Evolutionary conservation across 768 basidiomycete species (phyloP).

Genomic region (Podaxis sp.): DNA sequence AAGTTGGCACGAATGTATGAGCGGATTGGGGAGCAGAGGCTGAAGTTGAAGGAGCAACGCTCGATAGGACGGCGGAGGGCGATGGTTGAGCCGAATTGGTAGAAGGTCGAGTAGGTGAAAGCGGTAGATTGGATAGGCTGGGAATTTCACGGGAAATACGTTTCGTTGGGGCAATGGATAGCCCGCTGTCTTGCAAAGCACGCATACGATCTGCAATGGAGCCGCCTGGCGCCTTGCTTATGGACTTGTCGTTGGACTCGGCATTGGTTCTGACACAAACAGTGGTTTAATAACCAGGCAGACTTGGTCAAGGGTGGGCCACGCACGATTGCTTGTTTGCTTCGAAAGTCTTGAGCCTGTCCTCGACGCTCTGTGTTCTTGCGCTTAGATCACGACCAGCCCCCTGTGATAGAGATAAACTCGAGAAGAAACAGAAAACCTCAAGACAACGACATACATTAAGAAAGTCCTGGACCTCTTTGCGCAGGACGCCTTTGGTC

Average conservation of each 20-base stretch:
- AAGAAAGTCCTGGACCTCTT: conserved; percentile 65
- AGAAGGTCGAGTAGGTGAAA: conserved; percentile 37
- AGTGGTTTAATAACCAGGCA: conserved; percentile 10
- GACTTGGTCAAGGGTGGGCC: not conserved
- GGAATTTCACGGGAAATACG: conserved; percentile 56
- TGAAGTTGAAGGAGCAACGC: conserved; percentile 32
- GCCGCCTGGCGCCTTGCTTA: conserved; percentile 46
- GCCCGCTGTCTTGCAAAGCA: conserved; percentile 70
- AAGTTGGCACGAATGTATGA: conserved; percentile 70
- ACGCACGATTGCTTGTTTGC: conserved; percentile 34
- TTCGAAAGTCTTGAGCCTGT: conserved; percentile 47
- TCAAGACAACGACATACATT: conserved; percentile 44
- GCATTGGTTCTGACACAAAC: conserved; percentile 6
- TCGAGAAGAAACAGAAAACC: conserved; percentile 10
- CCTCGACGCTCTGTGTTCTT: conserved; percentile 41
- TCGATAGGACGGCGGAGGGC: conserved; percentile 26
- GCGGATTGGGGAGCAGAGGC: conserved; percentile 42
- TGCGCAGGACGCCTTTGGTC: conserved; percentile 49
- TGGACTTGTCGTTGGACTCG: conserved; percentile 35
- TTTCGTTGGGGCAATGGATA: conserved; percentile 59
- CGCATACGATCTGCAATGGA: conserved; percentile 83
- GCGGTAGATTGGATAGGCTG: conserved; percentile 40
- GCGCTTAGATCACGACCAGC: conserved; percentile 39
- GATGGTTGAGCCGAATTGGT: conserved; percentile 24
- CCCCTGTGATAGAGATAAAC: conserved; percentile 23